A percentile compares a stretch with the other conserved stretches of the same genome.
phyloP scores from a whole-genome alignment of 1,139 yeast genomes.

The Pichia sp. region DNA sequence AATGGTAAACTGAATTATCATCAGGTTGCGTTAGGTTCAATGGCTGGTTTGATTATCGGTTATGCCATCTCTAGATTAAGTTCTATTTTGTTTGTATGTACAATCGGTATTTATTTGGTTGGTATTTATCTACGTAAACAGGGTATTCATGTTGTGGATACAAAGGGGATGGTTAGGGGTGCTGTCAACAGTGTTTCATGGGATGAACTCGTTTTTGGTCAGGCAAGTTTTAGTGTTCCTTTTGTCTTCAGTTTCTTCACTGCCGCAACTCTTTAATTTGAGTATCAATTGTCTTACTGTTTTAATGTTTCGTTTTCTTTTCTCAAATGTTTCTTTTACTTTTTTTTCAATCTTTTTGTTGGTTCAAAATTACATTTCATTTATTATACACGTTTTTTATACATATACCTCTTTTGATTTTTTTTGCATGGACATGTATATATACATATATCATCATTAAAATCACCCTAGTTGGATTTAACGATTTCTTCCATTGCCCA shows the following conservation, averaged over 20 bases:
- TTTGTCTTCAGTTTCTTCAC: slow-evolving; percentile 54
- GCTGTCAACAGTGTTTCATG: slow-evolving; percentile 40
- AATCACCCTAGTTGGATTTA: not conserved
- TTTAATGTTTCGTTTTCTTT: too few species aligned
- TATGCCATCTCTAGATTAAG: slow-evolving; percentile 61
- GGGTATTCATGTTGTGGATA: slow-evolving; percentile 49
- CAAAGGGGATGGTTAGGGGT: slow-evolving; percentile 41
- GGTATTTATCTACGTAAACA: slow-evolving; percentile 52
- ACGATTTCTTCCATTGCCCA: slow-evolving; percentile 14
- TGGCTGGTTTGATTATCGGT: slow-evolving; percentile 60
- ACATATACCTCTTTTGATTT: too few species aligned
- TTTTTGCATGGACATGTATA: too few species aligned
- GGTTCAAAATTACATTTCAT: too few species aligned
- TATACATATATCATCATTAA: too few species aligned
- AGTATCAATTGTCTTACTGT: too few species aligned
- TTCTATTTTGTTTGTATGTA: slow-evolving; percentile 47
- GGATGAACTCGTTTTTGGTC: slow-evolving; percentile 49
- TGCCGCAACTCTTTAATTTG: slow-evolving; percentile 43
- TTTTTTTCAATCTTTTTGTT: too few species aligned
- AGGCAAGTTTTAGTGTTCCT: slow-evolving; percentile 60
- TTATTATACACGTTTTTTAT: too few species aligned
- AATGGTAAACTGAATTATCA: slow-evolving; percentile 48
- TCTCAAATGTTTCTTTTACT: too few species aligned
- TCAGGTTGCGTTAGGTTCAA: slow-evolving; percentile 63
- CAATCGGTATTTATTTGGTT: slow-evolving; percentile 42